Conservation (phyloP, 75 land plant species). For the Pseudotsuga menziesii region DNA sequence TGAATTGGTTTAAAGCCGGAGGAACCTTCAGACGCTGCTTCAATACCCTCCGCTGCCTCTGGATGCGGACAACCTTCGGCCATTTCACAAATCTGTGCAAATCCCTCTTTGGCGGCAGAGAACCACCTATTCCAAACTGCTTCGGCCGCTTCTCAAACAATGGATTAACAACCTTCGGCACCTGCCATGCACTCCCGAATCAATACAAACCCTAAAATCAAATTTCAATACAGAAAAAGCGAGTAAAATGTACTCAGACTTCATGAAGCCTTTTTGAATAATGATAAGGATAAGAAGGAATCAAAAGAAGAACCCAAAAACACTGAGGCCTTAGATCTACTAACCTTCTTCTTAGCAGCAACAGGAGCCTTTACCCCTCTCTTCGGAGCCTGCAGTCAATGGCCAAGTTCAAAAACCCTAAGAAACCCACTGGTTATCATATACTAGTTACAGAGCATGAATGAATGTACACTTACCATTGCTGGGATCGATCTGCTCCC, state of each 20-base stretch:
- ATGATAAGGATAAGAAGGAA: not conserved
- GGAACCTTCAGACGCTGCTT: conserved; percentile 65
- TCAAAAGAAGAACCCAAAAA: not conserved
- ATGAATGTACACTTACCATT: too few species aligned
- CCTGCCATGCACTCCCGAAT: not conserved
- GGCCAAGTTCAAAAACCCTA: too few species aligned
- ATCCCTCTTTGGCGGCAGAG: conserved; percentile 61
- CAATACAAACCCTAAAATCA: not conserved
- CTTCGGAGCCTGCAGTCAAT: conserved; percentile 42
- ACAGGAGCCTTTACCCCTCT: conserved; percentile 32
- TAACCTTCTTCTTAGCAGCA: conserved; percentile 40
- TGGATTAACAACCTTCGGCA: conserved; percentile 46
- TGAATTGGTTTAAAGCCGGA: conserved; percentile 60
- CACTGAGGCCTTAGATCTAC: not conserved
- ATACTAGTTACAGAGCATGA: too few species aligned
- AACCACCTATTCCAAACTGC: conserved; percentile 59
- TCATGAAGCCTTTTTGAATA: not conserved
- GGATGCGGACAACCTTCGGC: conserved; percentile 58
- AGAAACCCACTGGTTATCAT: too few species aligned
- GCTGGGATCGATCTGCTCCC: too few species aligned
- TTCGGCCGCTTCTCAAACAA: conserved; percentile 66
- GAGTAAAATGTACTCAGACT: not conserved
- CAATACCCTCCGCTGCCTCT: conserved; percentile 48
- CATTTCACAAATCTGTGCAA: conserved; percentile 58
- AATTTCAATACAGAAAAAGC: not conserved